These are phyloP conservation scores for Phytophthora melonis DNA, from an alignment of 352 stramenopile species.

Conservation along the genomic window DNA sequence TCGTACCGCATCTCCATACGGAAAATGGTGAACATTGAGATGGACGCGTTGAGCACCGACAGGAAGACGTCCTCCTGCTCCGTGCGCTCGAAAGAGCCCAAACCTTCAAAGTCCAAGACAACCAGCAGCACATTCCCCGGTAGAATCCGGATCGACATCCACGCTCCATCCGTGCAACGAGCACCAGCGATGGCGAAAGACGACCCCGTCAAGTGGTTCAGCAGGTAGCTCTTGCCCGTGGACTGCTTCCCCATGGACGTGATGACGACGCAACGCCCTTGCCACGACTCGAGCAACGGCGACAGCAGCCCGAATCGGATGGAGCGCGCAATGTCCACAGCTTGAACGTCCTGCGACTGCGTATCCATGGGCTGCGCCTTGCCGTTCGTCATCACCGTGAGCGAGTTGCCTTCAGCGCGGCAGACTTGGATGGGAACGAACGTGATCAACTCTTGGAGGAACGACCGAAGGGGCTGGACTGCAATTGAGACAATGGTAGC, in stretches of 20 bases:
- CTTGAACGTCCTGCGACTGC: slow-evolving; percentile 34
- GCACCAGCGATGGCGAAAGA: slow-evolving; percentile 74
- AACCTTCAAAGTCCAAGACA: slow-evolving; percentile 81
- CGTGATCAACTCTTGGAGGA: slow-evolving; percentile 54
- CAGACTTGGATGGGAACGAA: slow-evolving; percentile 86
- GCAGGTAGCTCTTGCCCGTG: slow-evolving; percentile 83
- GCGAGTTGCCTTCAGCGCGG: slow-evolving; percentile 62
- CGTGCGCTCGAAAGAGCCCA: slow-evolving; percentile 71
- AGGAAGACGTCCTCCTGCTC: slow-evolving; percentile 78
- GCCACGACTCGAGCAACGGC: slow-evolving; percentile 49
- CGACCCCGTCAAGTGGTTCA: slow-evolving; percentile 79
- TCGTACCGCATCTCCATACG: slow-evolving; percentile 80
- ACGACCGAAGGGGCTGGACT: slow-evolving; percentile 12
- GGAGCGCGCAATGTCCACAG: slow-evolving; percentile 61
- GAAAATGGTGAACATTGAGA: slow-evolving; percentile 76
- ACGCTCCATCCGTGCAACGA: slow-evolving; percentile 52
- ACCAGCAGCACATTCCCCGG: slow-evolving; percentile 59
- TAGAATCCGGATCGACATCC: slow-evolving; percentile 53
- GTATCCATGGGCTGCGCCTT: slow-evolving; percentile 27
- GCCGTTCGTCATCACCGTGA: slow-evolving; percentile 68
- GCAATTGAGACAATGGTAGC: not conserved
- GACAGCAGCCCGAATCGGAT: slow-evolving; percentile 55
- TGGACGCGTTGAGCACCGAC: slow-evolving; percentile 67
- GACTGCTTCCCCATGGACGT: slow-evolving; percentile 76
- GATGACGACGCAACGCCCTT: slow-evolving; percentile 45